A percentile compares a stretch with the other conserved stretches of the same genome.
Conservation (phyloP, 208 protist species). For the Tritrichomonas musculus region DNA sequence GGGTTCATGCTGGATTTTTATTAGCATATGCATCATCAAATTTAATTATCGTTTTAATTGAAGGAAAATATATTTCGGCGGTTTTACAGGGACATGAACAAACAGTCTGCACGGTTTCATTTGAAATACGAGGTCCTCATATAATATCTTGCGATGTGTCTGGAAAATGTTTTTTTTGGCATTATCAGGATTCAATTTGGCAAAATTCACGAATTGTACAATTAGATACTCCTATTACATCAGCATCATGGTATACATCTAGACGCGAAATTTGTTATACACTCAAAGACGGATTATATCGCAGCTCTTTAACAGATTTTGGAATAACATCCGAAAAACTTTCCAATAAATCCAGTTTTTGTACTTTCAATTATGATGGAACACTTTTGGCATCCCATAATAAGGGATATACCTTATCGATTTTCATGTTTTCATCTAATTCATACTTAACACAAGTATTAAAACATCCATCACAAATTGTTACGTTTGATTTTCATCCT, state of each 20-base stretch:
- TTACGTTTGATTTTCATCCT: conserved; percentile 14
- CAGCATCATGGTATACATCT: neutral
- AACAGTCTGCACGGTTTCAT: neutral
- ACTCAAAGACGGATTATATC: neutral
- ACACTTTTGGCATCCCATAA: neutral
- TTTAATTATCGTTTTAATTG: conserved; percentile 17
- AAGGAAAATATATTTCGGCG: neutral
- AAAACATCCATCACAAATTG: neutral
- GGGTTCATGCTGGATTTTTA: neutral
- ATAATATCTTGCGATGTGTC: conserved; percentile 3
- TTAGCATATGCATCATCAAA: neutral
- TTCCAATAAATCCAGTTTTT: neutral
- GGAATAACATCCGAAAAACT: too few relatives aligned
- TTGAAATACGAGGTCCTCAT: neutral
- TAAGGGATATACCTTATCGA: neutral
- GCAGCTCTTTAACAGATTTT: neutral
- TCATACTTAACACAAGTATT: neutral
- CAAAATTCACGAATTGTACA: neutral
- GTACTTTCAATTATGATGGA: neutral
- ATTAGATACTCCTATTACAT: neutral
- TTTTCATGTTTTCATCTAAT: neutral
- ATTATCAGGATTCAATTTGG: conserved; percentile 14
- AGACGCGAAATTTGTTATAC: neutral
- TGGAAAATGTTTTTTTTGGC: neutral
- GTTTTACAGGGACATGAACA: neutral